phyloP scores from a whole-genome alignment of 176 grass and related monocot species.

The Aegilops tauschii region DNA sequence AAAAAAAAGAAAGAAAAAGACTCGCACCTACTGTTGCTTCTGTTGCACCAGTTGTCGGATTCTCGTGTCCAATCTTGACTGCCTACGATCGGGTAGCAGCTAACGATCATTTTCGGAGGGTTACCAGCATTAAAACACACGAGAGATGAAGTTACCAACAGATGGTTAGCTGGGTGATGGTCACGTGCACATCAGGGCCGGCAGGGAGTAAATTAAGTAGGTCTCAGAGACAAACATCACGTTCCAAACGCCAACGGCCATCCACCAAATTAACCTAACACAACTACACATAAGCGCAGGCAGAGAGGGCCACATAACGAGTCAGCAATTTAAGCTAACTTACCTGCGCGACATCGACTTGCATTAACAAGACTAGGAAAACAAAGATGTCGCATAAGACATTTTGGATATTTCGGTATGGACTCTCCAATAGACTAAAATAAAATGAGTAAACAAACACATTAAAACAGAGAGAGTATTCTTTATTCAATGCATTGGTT shows the following conservation, averaged over 20 bases:
- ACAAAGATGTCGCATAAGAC: no score
- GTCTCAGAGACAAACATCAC: neutral
- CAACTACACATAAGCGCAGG: neutral
- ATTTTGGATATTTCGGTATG: neutral
- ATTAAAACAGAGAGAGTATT: no score
- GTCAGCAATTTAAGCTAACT: neutral
- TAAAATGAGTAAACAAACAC: no score
- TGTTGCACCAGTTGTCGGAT: neutral
- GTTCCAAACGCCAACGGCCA: neutral
- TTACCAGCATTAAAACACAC: neutral
- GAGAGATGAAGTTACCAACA: neutral
- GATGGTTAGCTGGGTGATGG: neutral
- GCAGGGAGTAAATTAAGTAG: neutral
- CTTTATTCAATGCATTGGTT: no score
- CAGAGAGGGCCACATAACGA: neutral
- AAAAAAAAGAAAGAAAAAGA: no score
- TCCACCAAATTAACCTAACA: neutral
- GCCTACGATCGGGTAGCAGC: neutral
- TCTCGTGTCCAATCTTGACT: neutral
- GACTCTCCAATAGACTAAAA: no score
- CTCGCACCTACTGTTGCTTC: neutral
- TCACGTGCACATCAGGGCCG: neutral
- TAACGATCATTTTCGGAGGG: neutral
- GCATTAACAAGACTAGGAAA: neutral
- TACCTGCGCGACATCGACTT: neutral